phyloP scores from a whole-genome alignment of 106 monocot species.

The Vanilla planifolia region DNA sequence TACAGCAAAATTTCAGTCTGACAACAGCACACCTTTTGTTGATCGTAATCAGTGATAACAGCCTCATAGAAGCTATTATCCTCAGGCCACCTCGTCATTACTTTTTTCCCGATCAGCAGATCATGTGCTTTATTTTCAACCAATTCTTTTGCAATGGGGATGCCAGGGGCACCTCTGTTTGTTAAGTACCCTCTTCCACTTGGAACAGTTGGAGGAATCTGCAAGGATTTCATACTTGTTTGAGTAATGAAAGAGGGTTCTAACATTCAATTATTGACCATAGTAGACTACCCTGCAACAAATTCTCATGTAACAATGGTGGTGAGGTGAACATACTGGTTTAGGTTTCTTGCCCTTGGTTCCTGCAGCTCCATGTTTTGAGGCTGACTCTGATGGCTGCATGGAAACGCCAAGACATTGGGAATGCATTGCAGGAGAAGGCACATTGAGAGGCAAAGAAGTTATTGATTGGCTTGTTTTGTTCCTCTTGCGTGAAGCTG shows the following conservation, averaged over 20 bases:
- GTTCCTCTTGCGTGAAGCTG: conserved; percentile 57
- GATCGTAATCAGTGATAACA: conserved; percentile 44
- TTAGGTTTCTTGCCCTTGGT: conserved; percentile 77
- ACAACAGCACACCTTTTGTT: conserved; percentile 1
- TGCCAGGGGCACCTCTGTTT: conserved; percentile 33
- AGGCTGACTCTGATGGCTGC: conserved; percentile 54
- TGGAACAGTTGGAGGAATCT: conserved; percentile 21
- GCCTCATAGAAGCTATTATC: conserved; percentile 77
- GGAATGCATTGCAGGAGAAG: conserved; percentile 41
- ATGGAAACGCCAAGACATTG: conserved; percentile 37
- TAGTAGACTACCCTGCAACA: background rate
- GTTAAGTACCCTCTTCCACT: conserved; percentile 30
- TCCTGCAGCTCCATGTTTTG: conserved; percentile 48
- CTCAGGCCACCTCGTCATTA: conserved; percentile 68
- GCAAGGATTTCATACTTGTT: conserved; percentile 3
- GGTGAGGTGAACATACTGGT: conserved; percentile 43
- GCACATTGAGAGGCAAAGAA: conserved; percentile 28
- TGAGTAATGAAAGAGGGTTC: background rate
- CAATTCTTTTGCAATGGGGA: conserved; percentile 25
- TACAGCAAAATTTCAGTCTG: background rate
- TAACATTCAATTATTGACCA: background rate
- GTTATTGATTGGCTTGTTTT: conserved; percentile 28
- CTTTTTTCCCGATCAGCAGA: conserved; percentile 53
- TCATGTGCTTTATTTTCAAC: conserved; percentile 28
- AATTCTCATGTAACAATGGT: conserved; percentile 8